phyloP scores from a whole-genome alignment of 2,329 filamentous ascomycete genomes.

The Ascochyta rabiei region DNA sequence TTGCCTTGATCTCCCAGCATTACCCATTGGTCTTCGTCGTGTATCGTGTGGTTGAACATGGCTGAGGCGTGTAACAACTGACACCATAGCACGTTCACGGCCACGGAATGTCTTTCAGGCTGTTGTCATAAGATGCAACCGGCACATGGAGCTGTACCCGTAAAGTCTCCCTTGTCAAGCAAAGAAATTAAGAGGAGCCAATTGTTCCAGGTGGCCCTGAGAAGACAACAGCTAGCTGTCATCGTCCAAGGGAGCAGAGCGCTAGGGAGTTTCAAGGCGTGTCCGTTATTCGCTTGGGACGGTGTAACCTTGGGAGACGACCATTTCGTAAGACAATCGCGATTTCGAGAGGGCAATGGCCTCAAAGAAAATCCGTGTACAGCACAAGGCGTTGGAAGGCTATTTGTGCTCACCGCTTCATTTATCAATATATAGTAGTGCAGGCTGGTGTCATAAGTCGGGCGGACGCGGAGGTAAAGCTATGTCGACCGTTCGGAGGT shows the following conservation, averaged over 20 bases:
- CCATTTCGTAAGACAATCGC: constrained; percentile 8
- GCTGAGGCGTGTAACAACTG: not conserved
- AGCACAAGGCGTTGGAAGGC: not conserved
- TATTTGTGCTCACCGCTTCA: not conserved
- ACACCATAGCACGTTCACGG: not conserved
- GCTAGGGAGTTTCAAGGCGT: constrained; percentile 15
- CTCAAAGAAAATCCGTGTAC: not conserved
- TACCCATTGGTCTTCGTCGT: not conserved
- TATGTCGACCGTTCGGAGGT: constrained; percentile 8
- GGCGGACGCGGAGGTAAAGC: constrained; percentile 1
- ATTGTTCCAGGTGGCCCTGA: not conserved
- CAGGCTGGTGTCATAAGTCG: not conserved
- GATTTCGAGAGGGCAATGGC: not conserved
- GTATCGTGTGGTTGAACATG: not conserved
- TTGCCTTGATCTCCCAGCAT: not conserved
- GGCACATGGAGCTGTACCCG: not conserved
- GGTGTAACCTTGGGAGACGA: constrained; percentile 17
- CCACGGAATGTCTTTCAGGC: not conserved
- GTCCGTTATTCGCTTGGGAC: constrained; percentile 10
- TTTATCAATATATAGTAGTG: not conserved
- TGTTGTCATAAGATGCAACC: not conserved
- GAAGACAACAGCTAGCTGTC: not conserved
- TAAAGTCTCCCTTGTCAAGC: not conserved
- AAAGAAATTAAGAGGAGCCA: not conserved
- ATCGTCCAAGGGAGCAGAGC: constrained; percentile 7